Evolutionary conservation across 1,139 yeast genomes (phyloP).

Genomic region (Tardiomyces depauwii): DNA sequence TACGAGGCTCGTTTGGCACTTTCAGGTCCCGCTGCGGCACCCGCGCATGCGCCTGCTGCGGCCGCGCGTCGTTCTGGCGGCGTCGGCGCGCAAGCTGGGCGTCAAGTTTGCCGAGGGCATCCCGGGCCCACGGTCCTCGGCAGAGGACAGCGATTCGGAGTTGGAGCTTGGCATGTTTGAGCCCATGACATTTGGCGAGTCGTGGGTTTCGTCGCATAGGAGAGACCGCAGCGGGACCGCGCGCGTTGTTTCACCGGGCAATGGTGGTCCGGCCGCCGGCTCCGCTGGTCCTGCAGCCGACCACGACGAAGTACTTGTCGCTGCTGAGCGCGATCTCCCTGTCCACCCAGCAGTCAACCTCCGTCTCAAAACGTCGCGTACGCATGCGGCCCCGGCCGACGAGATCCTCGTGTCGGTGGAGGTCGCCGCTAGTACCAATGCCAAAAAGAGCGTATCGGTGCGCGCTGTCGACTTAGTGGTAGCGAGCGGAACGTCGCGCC

Average conservation of each 20-base stretch:
- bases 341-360: constrained; percentile 43
- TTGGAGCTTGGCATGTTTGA: not conserved
- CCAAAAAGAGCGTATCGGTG: constrained; percentile 4
- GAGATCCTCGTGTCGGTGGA: constrained; percentile 42
- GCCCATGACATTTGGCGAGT: constrained; percentile 1
- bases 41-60: constrained; percentile 17
- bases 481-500: not conserved
- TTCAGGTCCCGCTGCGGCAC: constrained; percentile 16
- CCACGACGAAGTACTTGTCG: constrained; percentile 1
- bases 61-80: constrained; percentile 10
- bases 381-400: constrained; percentile 46
- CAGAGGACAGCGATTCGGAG: too few species aligned
- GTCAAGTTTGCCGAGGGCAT: not conserved
- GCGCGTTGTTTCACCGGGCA: too few species aligned
- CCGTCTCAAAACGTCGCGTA: constrained; percentile 37
- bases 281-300: too few species aligned
- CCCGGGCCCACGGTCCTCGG: not conserved
- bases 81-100: not conserved
- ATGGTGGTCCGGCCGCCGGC: too few species aligned
- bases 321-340: constrained; percentile 21
- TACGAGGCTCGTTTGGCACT: constrained; percentile 15
- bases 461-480: too few species aligned
- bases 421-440: constrained; percentile 32
- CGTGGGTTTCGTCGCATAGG: constrained; percentile 2
- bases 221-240: not conserved